phyloP scores from a whole-genome alignment of 495 filamentous ascomycete species.

The Aspergillus sclerotioniger region DNA sequence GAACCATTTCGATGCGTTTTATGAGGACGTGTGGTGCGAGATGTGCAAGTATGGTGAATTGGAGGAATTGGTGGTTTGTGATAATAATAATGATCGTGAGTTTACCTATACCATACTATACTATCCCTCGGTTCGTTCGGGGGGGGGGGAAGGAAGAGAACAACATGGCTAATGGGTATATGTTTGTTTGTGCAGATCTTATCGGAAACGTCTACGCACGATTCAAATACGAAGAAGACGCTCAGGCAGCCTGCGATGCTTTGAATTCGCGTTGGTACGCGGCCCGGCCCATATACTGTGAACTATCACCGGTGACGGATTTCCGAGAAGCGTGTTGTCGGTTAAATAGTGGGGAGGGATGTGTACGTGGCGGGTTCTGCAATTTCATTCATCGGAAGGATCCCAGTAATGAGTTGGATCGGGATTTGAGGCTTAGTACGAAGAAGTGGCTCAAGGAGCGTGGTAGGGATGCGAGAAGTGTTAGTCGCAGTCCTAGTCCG shows the following conservation, averaged over 20 bases:
- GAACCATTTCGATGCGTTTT: constrained; percentile 99
- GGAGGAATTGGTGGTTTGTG: constrained; percentile 86
- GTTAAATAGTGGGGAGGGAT: constrained; percentile 91
- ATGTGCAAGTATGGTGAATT: constrained; percentile 93
- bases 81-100: constrained; percentile 95
- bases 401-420: constrained; percentile 79
- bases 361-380: constrained; percentile 94
- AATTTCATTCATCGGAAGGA: constrained; percentile 99
- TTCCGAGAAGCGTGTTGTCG: constrained; percentile 98
- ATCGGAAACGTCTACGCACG: constrained; percentile 99
- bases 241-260: constrained; percentile 87
- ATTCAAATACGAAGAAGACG: constrained; percentile 99
- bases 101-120: too few relatives aligned
- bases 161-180: too few relatives aligned
- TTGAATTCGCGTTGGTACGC: constrained; percentile 97
- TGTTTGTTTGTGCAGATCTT: constrained; percentile 73
- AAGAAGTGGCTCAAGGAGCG: constrained; percentile 95
- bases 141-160: too few relatives aligned
- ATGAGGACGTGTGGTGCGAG: constrained; percentile 99
- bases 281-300: constrained; percentile 95
- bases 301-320: constrained; percentile 93
- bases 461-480: constrained; percentile 81
- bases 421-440: constrained; percentile 80
- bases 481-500: constrained; percentile 69
- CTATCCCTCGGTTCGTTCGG: too few relatives aligned